Evolutionary conservation across 2,329 filamentous ascomycete genomes (phyloP).

Genomic region (Colletotrichum acutatum): DNA sequence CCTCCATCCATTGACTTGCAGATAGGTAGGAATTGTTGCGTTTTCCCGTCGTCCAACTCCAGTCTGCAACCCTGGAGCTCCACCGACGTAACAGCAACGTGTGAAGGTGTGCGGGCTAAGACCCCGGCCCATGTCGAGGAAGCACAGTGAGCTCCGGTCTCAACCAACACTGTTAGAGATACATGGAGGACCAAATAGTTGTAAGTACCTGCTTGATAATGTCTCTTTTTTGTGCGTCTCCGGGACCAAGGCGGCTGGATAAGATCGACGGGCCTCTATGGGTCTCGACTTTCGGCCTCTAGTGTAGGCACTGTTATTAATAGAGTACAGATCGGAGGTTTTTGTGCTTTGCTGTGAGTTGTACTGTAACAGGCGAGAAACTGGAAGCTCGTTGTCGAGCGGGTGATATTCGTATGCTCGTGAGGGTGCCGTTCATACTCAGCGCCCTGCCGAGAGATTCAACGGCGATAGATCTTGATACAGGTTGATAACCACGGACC

Average conservation of each 20-base stretch:
- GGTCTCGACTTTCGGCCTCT: constrained; percentile 25
- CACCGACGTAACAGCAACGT: constrained; percentile 37
- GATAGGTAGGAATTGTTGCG: constrained; percentile 34
- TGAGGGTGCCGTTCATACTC: neutral
- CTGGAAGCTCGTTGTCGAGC: neutral
- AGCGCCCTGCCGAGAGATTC: neutral
- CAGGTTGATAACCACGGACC: neutral
- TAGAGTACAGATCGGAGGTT: constrained; percentile 33
- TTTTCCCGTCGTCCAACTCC: constrained; percentile 27
- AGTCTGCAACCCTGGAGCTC: constrained; percentile 25
- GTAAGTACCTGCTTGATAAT: constrained; percentile 5
- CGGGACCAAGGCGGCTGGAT: constrained; percentile 22
- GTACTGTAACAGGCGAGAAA: neutral
- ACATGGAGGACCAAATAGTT: constrained; percentile 3
- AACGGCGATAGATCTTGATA: neutral
- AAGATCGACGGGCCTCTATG: constrained; percentile 24
- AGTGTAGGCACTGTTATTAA: constrained; percentile 26
- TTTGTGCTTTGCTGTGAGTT: neutral
- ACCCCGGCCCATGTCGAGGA: constrained; percentile 11
- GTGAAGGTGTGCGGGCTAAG: constrained; percentile 28
- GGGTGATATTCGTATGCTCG: neutral
- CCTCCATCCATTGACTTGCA: constrained; percentile 33
- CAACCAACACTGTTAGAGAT: constrained; percentile 28
- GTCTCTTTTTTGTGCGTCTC: constrained; percentile 4
- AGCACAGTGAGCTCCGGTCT: constrained; percentile 14